Conservation (phyloP, 352 stramenopile genomes). For the Halophytophthora batemanensis region DNA sequence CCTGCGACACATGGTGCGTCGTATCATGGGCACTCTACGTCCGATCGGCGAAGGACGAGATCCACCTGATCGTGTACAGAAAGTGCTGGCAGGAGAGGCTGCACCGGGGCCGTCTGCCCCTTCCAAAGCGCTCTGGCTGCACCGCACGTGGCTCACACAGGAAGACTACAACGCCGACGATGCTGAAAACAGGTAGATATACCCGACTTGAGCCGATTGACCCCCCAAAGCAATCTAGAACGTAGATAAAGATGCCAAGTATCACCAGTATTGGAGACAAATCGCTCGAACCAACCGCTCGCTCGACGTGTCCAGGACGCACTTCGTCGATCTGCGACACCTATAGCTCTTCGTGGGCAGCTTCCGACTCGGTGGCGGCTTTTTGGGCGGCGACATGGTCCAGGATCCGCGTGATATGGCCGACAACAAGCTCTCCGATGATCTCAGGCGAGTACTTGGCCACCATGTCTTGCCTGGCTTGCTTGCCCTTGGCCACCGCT, state of each 20-base stretch:
- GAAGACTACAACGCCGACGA: constrained; percentile 64
- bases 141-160: constrained; percentile 81
- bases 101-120: constrained; percentile 69
- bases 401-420: constrained; percentile 65
- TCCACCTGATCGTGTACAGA: constrained; percentile 48
- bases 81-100: constrained; percentile 55
- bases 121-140: constrained; percentile 77
- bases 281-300: too few relatives aligned
- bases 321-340: too few relatives aligned
- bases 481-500: constrained; percentile 56
- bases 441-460: constrained; percentile 75
- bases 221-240: neutral
- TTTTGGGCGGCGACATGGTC: constrained; percentile 29
- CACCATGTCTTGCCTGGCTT: constrained; percentile 81
- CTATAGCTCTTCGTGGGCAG: constrained; percentile 58
- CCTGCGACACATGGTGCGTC: constrained; percentile 85
- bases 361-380: constrained; percentile 3
- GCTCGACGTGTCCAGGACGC: too few relatives aligned
- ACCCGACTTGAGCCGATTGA: constrained; percentile 4
- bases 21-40: constrained; percentile 78
- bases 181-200: constrained; percentile 19
- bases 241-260: too few relatives aligned
- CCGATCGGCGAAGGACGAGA: constrained; percentile 75
- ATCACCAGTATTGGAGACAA: too few relatives aligned
- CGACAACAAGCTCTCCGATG: constrained; percentile 65